Evolutionary conservation across 345 rosid genomes (phyloP).

Genomic region (Erodium maritimum): DNA sequence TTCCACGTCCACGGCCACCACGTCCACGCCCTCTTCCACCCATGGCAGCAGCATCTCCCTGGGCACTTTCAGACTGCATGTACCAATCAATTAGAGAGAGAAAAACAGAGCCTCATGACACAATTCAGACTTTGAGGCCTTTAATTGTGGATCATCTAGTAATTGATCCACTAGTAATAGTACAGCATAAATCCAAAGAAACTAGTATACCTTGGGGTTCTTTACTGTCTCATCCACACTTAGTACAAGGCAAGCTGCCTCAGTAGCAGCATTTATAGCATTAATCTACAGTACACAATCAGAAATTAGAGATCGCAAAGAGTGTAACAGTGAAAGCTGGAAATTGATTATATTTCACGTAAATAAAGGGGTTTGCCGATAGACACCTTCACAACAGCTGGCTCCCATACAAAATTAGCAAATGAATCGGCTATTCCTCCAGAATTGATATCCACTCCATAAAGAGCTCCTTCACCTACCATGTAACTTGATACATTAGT

Average conservation of each 20-base stretch:
- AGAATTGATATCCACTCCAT: slow-evolving; percentile 89
- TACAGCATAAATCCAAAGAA: not conserved
- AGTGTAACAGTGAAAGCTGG: too few relatives aligned
- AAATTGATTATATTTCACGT: too few relatives aligned
- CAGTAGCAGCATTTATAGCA: slow-evolving; percentile 96
- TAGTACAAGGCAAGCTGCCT: slow-evolving; percentile 91
- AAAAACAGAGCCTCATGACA: too few relatives aligned
- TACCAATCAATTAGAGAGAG: too few relatives aligned
- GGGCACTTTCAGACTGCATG: slow-evolving; percentile 90
- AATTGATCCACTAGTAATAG: not conserved
- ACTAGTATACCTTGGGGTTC: slow-evolving; percentile 74
- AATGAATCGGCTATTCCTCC: slow-evolving; percentile 95
- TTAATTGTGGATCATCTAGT: not conserved
- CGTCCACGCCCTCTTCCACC: slow-evolving; percentile 74
- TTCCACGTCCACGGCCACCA: slow-evolving; percentile 90
- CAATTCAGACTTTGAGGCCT: too few relatives aligned
- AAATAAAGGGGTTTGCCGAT: too few relatives aligned
- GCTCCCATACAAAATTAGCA: slow-evolving; percentile 98
- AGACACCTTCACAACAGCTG: slow-evolving; percentile 83
- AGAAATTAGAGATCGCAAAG: too few relatives aligned
- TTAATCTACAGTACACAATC: slow-evolving; percentile 44
- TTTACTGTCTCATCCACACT: slow-evolving; percentile 97
- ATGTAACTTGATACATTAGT: not conserved
- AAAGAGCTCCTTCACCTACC: slow-evolving; percentile 82
- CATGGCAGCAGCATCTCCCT: slow-evolving; percentile 94